Evolutionary conservation across 2,329 filamentous ascomycete genomes (phyloP), one percentile per base, ranked within the genome.

Genomic region (Furcasterigmium furcatum): DNA sequence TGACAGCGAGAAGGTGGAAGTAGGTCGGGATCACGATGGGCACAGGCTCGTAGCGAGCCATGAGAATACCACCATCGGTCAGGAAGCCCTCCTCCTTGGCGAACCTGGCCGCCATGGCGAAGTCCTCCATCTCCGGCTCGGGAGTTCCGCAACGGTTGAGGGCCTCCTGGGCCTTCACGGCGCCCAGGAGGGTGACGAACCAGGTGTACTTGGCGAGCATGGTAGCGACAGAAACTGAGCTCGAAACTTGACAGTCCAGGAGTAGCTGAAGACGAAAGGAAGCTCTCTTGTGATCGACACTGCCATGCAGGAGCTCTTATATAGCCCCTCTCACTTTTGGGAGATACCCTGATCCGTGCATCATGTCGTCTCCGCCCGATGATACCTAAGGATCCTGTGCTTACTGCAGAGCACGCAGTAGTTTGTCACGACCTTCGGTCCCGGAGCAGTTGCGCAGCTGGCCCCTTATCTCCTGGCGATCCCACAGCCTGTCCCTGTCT

Each of bases 1-100:
- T 45, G 13, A 54, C 56, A 8, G 59, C 55, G 14, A 66, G 49
- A 16, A 65, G 58, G 47, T 66, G 63, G 53, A 66, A 63, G 54
- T 65, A 46, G 16, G 47, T 47, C 18, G 40, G 34, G 9, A 50
- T 41, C 20, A 38, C 36, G 25, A 50, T 44, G 10, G 47, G 41
- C 13, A 35, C 32, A 4, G 32, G 35, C 43, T 27, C 34, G 35
- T 38, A 13, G 41, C 25, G 22, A 27, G 27, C 21, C 29, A 13
- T 35, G 14, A 30, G 35, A 35, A 22, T 19, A 32, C 14, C 19
- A n/a, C 19, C 29, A 14, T 14, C 32, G 13, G 36, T 10, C 5
- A 30, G 30, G 21, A n/a, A 18, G 16, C 22, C 29, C 7, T 24
- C 30, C 20, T 43, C 41, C 13, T 34, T 30, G n/a, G 41, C 41